These are phyloP conservation scores for Phytophthora pisi DNA, from an alignment of 352 stramenopile genomes.

Conservation along the genomic window DNA sequence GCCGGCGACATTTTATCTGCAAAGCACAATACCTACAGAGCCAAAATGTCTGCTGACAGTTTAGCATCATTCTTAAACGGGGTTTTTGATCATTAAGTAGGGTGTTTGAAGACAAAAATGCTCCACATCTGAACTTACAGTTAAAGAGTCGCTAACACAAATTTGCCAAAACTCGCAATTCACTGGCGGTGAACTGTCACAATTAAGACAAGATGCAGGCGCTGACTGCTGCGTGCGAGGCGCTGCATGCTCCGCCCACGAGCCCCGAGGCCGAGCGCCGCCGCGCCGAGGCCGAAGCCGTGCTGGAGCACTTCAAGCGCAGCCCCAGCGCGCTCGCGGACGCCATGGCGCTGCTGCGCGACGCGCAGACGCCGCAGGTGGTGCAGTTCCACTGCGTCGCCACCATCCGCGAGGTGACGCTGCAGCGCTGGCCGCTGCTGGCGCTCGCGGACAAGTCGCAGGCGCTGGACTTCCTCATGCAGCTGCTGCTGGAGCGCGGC, in stretches of 20 bases:
- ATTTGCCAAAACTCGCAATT: too few relatives aligned
- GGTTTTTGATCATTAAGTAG: too few relatives aligned
- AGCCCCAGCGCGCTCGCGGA: conserved; percentile 69
- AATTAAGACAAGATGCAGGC: conserved; percentile 43
- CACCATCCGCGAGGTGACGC: conserved; percentile 75
- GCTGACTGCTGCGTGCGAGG: conserved; percentile 69
- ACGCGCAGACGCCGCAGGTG: conserved; percentile 41
- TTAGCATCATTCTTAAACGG: too few relatives aligned
- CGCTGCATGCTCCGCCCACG: conserved; percentile 68
- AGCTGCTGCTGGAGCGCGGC: conserved; percentile 74
- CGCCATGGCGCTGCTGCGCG: conserved; percentile 57
- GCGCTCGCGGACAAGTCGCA: conserved; percentile 52
- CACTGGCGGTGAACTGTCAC: too few relatives aligned
- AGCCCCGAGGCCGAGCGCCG: conserved; percentile 53
- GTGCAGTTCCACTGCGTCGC: conserved; percentile 86
- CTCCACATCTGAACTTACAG: too few relatives aligned
- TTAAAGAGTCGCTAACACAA: too few relatives aligned
- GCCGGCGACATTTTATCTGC: too few relatives aligned
- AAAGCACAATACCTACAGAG: too few relatives aligned
- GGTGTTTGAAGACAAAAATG: too few relatives aligned
- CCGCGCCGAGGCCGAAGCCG: conserved; percentile 62
- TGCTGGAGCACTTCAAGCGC: conserved; percentile 84
- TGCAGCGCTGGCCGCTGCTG: conserved; percentile 70
- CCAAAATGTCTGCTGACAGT: too few relatives aligned
- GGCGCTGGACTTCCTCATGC: conserved; percentile 77